Conservation (phyloP, 1,284 basidiomycete genomes). For the Boletus hoseneyae region DNA sequence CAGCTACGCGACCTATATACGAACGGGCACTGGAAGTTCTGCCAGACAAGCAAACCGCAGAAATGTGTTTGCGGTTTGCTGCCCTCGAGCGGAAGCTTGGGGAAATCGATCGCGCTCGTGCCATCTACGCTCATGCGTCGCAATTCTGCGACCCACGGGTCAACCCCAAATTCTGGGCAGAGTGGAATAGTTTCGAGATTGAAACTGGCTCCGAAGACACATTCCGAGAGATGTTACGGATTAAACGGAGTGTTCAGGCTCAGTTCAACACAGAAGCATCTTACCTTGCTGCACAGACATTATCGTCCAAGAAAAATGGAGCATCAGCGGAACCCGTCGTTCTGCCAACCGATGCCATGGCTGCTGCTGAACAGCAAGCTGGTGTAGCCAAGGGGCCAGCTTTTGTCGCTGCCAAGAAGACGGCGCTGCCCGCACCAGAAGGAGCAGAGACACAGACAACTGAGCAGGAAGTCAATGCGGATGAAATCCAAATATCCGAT, state of each 20-base stretch:
- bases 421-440: constrained; percentile 34
- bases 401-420: constrained; percentile 64
- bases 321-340: constrained; percentile 54
- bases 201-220: constrained; percentile 98
- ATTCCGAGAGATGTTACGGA: constrained; percentile 97
- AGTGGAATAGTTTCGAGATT: constrained; percentile 98
- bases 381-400: constrained; percentile 45
- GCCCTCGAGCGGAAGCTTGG: constrained; percentile 96
- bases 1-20: constrained; percentile 96
- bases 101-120: constrained; percentile 96
- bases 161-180: constrained; percentile 89
- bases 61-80: constrained; percentile 97
- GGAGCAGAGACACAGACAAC: constrained; percentile 27
- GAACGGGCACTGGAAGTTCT: constrained; percentile 93
- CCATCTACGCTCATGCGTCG: constrained; percentile 95
- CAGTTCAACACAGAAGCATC: constrained; percentile 97
- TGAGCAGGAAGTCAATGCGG: constrained; percentile 52
- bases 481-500: constrained; percentile 83
- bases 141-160: constrained; percentile 98
- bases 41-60: constrained; percentile 92
- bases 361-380: constrained; percentile 58
- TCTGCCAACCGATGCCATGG: constrained; percentile 66
- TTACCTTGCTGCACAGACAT: constrained; percentile 83
- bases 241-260: constrained; percentile 97
- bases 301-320: constrained; percentile 61